Conservation (phyloP, 208 protist species). For the Angomonas deanei region DNA sequence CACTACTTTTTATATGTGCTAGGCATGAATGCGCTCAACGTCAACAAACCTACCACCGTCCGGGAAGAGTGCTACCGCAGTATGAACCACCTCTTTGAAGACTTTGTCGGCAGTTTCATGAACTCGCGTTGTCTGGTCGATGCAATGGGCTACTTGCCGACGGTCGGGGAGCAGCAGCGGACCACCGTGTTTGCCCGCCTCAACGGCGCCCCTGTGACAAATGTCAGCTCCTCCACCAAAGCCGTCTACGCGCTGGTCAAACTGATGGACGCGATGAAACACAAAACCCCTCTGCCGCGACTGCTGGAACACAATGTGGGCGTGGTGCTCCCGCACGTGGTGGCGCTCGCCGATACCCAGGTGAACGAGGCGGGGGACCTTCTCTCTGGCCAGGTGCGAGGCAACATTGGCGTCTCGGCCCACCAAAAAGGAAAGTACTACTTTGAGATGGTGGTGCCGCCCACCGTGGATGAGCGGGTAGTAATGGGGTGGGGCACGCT, state of each 20-base stretch:
- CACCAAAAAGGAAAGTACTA: constrained; percentile 71
- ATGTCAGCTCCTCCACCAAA: constrained; percentile 35
- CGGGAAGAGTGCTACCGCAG: constrained; percentile 52
- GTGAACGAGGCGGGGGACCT: constrained; percentile 70
- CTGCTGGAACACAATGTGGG: constrained; percentile 38
- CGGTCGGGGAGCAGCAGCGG: constrained; percentile 56
- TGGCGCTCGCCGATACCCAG: constrained; percentile 64
- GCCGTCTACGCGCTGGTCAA: constrained; percentile 49
- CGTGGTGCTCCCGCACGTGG: constrained; percentile 52
- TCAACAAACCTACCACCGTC: constrained; percentile 5
- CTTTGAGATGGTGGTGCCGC: constrained; percentile 69
- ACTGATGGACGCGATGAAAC: constrained; percentile 57
- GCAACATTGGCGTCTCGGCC: constrained; percentile 60
- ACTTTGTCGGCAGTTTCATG: constrained; percentile 22
- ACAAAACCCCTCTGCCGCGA: constrained; percentile 27
- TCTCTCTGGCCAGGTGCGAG: constrained; percentile 77
- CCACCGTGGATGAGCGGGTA: constrained; percentile 45
- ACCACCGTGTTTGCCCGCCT: constrained; percentile 60
- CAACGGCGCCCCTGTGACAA: constrained; percentile 35
- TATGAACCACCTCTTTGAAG: constrained; percentile 62
- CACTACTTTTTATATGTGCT: constrained; percentile 72
- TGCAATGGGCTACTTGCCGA: constrained; percentile 37
- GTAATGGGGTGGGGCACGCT: constrained; percentile 88
- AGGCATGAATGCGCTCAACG: constrained; percentile 31
- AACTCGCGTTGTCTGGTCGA: constrained; percentile 39